These are phyloP conservation scores for Mycena belliarum DNA, from an alignment of 768 basidiomycete genomes.

Conservation along the genomic window DNA sequence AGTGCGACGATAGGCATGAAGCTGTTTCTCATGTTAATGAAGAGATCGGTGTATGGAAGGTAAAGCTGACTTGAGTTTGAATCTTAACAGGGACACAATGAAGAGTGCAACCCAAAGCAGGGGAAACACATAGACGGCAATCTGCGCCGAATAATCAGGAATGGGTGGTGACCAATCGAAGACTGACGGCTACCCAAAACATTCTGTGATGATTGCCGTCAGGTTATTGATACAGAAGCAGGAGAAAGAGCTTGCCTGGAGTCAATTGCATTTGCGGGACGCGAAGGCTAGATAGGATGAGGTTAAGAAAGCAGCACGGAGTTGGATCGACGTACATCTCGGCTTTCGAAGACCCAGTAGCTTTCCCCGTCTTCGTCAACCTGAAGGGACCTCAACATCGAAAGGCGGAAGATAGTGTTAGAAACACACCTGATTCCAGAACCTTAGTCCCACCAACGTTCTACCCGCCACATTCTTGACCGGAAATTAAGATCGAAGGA, in stretches of 20 bases:
- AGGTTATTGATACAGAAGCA: neutral
- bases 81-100: conserved; percentile 86
- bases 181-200: conserved; percentile 71
- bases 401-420: neutral
- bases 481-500: neutral
- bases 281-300: conserved; percentile 62
- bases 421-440: conserved; percentile 86
- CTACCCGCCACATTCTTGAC: conserved; percentile 89
- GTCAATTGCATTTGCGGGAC: conserved; percentile 86
- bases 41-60: neutral
- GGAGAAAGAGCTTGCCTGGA: conserved; percentile 58
- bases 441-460: conserved; percentile 90
- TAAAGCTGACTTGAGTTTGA: conserved; percentile 76
- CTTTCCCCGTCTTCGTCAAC: conserved; percentile 95
- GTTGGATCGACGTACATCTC: conserved; percentile 69
- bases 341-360: conserved; percentile 97
- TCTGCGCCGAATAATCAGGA: conserved; percentile 42
- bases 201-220: conserved; percentile 54
- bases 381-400: conserved; percentile 33
- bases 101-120: conserved; percentile 84
- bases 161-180: neutral
- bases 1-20: conserved; percentile 94
- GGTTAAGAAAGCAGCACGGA: neutral
- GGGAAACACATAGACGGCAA: conserved; percentile 89
- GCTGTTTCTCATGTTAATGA: conserved; percentile 42